A percentile compares a stretch with the other conserved stretches of the same genome.
Conservation (phyloP, 495 filamentous ascomycete genomes). For the Annulohypoxylon moriforme region DNA sequence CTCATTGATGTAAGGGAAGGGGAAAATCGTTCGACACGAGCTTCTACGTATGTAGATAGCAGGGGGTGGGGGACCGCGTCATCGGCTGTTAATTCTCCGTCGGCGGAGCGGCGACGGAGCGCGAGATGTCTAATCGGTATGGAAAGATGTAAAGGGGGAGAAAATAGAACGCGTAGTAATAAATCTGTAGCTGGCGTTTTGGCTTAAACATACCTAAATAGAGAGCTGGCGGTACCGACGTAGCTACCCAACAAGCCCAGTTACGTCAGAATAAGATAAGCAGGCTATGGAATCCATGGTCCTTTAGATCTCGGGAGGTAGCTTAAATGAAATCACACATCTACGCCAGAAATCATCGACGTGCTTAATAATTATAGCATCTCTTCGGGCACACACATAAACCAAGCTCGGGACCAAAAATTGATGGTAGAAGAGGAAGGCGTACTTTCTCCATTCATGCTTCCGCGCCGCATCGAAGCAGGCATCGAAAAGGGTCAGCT, state of each 20-base stretch:
- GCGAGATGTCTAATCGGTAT: too few relatives aligned
- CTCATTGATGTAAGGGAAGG: neutral
- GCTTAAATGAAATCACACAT: neutral
- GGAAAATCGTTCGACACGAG: neutral
- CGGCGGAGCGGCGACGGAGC: too few relatives aligned
- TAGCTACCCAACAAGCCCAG: neutral
- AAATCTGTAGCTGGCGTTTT: too few relatives aligned
- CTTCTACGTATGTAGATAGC: neutral
- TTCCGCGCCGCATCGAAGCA: slow-evolving; percentile 11
- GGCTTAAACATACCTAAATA: neutral
- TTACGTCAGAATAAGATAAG: neutral
- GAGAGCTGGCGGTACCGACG: neutral
- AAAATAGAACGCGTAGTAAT: too few relatives aligned
- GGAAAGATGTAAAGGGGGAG: too few relatives aligned
- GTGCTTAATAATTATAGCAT: too few relatives aligned
- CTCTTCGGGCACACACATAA: neutral
- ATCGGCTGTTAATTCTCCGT: neutral
- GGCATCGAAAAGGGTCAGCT: slow-evolving; percentile 6
- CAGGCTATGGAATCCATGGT: neutral
- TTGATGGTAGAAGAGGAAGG: slow-evolving; percentile 5
- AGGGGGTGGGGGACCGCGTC: neutral
- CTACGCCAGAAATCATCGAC: neutral
- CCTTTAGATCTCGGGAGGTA: neutral
- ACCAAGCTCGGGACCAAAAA: neutral
- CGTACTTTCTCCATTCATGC: slow-evolving; percentile 16